These are phyloP conservation scores for Hygrophoropsis aurantiaca DNA, from an alignment of 768 basidiomycete genomes.

Conservation along the genomic window DNA sequence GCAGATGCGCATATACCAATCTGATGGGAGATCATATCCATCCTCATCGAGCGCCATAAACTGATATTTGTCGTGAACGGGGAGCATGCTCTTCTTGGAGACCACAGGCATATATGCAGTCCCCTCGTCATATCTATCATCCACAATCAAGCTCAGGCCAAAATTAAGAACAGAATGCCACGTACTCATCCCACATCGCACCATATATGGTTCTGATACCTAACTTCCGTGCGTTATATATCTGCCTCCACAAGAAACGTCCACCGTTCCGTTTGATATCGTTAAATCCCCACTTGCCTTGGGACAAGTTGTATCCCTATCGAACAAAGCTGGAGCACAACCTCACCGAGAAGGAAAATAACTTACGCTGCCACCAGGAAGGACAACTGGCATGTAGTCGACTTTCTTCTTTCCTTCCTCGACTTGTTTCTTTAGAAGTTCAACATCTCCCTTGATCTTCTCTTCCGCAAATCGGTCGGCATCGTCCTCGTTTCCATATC, in stretches of 20 bases:
- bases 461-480: constrained; percentile 64
- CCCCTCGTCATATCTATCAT: constrained; percentile 84
- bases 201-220: constrained; percentile 71
- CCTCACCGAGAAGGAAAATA: neutral
- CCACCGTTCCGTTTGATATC: constrained; percentile 73
- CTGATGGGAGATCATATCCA: constrained; percentile 72
- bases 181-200: constrained; percentile 86
- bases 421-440: constrained; percentile 51
- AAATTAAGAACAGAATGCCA: too few species aligned
- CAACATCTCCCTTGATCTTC: constrained; percentile 64
- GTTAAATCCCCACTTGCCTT: constrained; percentile 73
- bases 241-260: constrained; percentile 75
- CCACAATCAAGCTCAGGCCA: too few species aligned
- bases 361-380: constrained; percentile 81
- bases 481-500: constrained; percentile 58
- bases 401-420: constrained; percentile 50
- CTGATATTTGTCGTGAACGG: constrained; percentile 53
- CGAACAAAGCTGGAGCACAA: constrained; percentile 6
- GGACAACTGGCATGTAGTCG: constrained; percentile 82
- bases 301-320: constrained; percentile 70
- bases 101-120: constrained; percentile 80
- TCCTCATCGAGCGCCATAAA: constrained; percentile 79
- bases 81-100: constrained; percentile 54
- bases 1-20: constrained; percentile 85
- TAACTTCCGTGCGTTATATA: constrained; percentile 63